A percentile compares a stretch with the other conserved stretches of the same genome.
Evolutionary conservation across 2,329 filamentous ascomycete genomes (phyloP).

Genomic region (Trichophyton rubrum): DNA sequence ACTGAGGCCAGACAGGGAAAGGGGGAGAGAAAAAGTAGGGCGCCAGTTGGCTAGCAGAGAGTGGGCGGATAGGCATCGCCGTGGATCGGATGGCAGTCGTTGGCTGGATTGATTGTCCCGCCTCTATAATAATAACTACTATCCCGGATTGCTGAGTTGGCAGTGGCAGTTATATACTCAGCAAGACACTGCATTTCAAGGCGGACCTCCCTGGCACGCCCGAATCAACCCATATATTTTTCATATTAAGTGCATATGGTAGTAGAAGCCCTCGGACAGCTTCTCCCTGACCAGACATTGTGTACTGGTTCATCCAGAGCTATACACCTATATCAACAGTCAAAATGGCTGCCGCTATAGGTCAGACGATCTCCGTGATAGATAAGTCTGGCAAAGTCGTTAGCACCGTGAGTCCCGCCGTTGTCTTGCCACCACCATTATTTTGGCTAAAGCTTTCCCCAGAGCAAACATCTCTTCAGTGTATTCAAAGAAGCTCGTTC

Average conservation of each 20-base stretch:
- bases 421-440: slow-evolving; percentile 14
- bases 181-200: background rate
- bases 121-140: background rate
- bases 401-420: slow-evolving; percentile 53
- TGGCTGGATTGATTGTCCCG: background rate
- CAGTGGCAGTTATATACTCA: background rate
- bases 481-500: slow-evolving; percentile 87
- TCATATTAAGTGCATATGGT: background rate
- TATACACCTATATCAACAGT: background rate
- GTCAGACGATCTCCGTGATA: slow-evolving; percentile 76
- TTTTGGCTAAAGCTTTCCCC: slow-evolving; percentile 8
- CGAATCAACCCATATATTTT: background rate
- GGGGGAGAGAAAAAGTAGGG: background rate
- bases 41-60: background rate
- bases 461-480: slow-evolving; percentile 82
- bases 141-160: background rate
- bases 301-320: background rate
- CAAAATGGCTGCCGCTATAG: slow-evolving; percentile 26
- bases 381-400: slow-evolving; percentile 87
- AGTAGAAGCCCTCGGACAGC: background rate
- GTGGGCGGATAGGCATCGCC: slow-evolving; percentile 1
- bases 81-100: background rate
- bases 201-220: background rate
- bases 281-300: background rate
- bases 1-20: background rate